A percentile compares a stretch with the other conserved stretches of the same genome.
phyloP scores from a whole-genome alignment of 345 rosid species.

The Lepidium aucheri region DNA sequence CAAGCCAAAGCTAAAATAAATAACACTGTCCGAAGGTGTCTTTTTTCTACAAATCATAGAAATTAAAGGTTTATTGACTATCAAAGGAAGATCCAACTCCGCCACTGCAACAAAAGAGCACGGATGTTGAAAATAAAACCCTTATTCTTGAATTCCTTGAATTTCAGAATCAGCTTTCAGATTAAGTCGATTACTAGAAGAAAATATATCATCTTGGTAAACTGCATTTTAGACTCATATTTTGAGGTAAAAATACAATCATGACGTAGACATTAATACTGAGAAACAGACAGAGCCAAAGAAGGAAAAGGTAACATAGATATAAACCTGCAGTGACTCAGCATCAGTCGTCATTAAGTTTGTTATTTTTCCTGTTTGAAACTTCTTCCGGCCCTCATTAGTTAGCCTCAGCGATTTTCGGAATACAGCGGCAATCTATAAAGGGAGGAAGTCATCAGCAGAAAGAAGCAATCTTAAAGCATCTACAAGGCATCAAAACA shows the following conservation, averaged over 20 bases:
- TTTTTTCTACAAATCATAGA: background rate
- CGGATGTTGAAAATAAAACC: background rate
- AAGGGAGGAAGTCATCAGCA: slow-evolving; percentile 4
- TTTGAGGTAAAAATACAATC: background rate
- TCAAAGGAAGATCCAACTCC: background rate
- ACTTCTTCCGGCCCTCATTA: slow-evolving; percentile 75
- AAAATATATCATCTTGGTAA: background rate
- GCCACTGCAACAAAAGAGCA: background rate
- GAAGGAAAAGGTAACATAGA: background rate
- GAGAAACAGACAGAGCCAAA: background rate
- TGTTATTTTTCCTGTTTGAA: slow-evolving; percentile 91
- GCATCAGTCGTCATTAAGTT: slow-evolving; percentile 98
- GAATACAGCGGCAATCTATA: slow-evolving; percentile 93
- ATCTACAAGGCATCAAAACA: background rate
- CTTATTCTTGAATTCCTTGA: background rate
- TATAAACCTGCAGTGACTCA: slow-evolving; percentile 82
- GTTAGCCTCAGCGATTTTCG: slow-evolving; percentile 90
- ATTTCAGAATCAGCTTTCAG: background rate
- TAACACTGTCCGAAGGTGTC: background rate
- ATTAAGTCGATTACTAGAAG: background rate
- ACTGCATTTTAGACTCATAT: background rate
- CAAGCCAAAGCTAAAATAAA: background rate
- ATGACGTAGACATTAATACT: background rate
- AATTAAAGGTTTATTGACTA: background rate
- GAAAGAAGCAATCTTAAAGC: background rate